Conservation (phyloP, 2,329 filamentous ascomycete genomes). For the Graphium sp. region DNA sequence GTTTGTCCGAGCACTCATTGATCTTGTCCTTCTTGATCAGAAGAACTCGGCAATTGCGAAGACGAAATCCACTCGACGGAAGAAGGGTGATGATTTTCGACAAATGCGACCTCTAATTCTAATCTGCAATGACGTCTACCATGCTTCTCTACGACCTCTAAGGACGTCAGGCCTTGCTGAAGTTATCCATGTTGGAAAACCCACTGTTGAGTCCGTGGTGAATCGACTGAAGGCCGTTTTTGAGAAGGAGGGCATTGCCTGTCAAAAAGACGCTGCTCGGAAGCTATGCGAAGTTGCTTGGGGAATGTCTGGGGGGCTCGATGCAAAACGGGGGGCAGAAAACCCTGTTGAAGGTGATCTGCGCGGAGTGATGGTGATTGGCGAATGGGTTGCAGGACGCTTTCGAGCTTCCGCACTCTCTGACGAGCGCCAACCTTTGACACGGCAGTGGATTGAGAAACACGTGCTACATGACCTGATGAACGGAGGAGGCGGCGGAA, state of each 20-base stretch:
- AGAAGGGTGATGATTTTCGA: conserved; percentile 72
- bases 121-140: conserved; percentile 96
- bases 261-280: conserved; percentile 77
- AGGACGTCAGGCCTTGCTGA: conserved; percentile 77
- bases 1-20: conserved; percentile 88
- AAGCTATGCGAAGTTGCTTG: conserved; percentile 71
- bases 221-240: conserved; percentile 70
- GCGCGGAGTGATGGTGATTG: conserved; percentile 69
- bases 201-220: conserved; percentile 73
- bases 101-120: conserved; percentile 78
- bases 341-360: conserved; percentile 57
- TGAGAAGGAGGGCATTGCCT: conserved; percentile 72
- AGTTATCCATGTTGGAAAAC: conserved; percentile 80
- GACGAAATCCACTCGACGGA: conserved; percentile 29
- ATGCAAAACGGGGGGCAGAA: conserved; percentile 51
- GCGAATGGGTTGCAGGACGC: conserved; percentile 69
- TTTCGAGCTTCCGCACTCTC: conserved; percentile 32
- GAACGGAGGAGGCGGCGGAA: conserved; percentile 53
- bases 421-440: conserved; percentile 30
- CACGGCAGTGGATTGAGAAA: conserved; percentile 60
- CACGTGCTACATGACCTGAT: conserved; percentile 51
- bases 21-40: conserved; percentile 73
- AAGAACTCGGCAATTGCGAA: conserved; percentile 39
- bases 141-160: conserved; percentile 70
- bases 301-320: conserved; percentile 59